phyloP scores from a whole-genome alignment of 2,329 filamentous ascomycete genomes.

The Diaporthe sp. region DNA sequence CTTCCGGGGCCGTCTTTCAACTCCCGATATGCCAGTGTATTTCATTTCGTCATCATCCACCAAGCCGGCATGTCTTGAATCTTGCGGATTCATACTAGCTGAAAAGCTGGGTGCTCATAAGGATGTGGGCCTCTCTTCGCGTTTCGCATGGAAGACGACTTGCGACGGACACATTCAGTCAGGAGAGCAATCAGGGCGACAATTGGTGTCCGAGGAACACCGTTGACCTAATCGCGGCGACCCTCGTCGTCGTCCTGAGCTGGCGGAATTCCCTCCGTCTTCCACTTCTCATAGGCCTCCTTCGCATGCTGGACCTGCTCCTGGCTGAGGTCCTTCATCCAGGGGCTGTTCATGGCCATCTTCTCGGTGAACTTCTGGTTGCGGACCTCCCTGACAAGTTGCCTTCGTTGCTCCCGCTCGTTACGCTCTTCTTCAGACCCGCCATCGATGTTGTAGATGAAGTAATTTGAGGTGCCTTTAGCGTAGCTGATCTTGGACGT shows the following conservation, averaged over 20 bases:
- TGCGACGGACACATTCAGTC: background rate
- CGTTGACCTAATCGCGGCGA: constrained; percentile 1
- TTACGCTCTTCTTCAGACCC: constrained; percentile 75
- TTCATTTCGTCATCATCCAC: constrained; percentile 23
- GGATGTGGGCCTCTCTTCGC: background rate
- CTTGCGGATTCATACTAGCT: background rate
- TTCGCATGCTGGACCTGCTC: constrained; percentile 83
- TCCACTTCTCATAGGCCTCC: constrained; percentile 70
- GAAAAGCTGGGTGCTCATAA: background rate
- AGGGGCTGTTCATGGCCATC: constrained; percentile 84
- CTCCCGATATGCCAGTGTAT: constrained; percentile 12
- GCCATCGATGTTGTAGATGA: constrained; percentile 77
- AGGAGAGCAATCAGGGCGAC: background rate
- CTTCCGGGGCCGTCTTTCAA: background rate
- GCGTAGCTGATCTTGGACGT: constrained; percentile 86
- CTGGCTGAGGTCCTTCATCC: constrained; percentile 83
- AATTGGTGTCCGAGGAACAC: background rate
- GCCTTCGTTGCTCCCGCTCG: constrained; percentile 64
- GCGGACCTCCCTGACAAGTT: constrained; percentile 52
- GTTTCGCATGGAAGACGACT: too few species aligned
- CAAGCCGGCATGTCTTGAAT: background rate
- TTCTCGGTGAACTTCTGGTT: constrained; percentile 77
- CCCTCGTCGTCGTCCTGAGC: constrained; percentile 27
- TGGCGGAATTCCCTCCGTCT: constrained; percentile 58
- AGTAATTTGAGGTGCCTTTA: constrained; percentile 78